Evolutionary conservation across 441 rosid species (phyloP), one percentile per base, ranked within the genome.

Genomic region (Hura crepitans): DNA sequence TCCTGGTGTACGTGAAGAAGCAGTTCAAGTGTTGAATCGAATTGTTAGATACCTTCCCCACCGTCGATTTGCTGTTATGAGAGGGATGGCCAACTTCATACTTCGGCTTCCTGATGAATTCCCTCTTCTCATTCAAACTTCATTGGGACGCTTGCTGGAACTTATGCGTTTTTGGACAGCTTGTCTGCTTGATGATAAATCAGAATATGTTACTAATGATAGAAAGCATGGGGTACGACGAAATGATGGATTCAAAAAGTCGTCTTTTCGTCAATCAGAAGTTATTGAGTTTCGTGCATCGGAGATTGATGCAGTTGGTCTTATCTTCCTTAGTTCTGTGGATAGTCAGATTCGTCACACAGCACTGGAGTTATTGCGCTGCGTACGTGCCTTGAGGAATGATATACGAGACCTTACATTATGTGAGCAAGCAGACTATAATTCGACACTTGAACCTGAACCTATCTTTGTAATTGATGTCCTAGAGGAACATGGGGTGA

Each of bases 1-100:
- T 82, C 98, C 99, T 69, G 98, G 99, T 58, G 99, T 96, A 57
- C 99, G 99, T 53, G 99, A 93, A 82, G 99, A 96, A 86, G 99
- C 99, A 55, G 99, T 89, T 50, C 99, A 87, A 82, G 97, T 93
- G 35, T 81, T 96, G 85, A 96, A 91, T 84, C 86, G 99, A 73
- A 86, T 93, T 79, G 96, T 96, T 65, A 87, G 91, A 74, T 85
- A 80, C 81, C 95, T 93, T 81, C 96, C 97, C 33, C 97, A 86
- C 78, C 97, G 99, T 55, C 93, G 99, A 68, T 89, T 91, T 85
- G 93, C 98, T 72, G 99, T 93, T 70, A 96, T 96, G 91, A 91
- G 86, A 82, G 99, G 98, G 75, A 96, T 96, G 99, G 97, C 97
- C 67, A 96, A 91, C 85, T 96, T 96, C 81, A 80, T 89, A 72